Conservation (phyloP, 116 monocot species). For the Phalaenopsis hybrid region DNA sequence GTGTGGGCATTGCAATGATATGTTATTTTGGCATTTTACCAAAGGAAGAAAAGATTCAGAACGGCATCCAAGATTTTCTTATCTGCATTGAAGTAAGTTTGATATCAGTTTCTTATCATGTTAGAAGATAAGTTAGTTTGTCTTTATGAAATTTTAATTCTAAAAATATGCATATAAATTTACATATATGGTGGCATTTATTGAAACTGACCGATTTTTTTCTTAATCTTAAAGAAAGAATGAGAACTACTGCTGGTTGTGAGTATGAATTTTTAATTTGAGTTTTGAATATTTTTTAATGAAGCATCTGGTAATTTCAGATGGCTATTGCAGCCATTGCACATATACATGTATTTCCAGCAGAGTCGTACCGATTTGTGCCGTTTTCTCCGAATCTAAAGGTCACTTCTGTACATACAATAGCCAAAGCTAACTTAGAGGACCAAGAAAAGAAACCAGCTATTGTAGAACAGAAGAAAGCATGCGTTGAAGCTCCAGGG, state of each 20-base stretch:
- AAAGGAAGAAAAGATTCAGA: conserved; percentile 55
- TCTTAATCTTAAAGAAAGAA: not conserved
- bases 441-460: conserved; percentile 20
- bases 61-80: conserved; percentile 71
- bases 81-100: conserved; percentile 50
- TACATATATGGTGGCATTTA: not conserved
- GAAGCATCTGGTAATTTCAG: conserved; percentile 10
- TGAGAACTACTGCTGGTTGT: not conserved
- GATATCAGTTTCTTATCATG: conserved; percentile 1
- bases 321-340: conserved; percentile 58
- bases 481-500: conserved; percentile 56
- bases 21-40: conserved; percentile 70
- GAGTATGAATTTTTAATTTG: not conserved
- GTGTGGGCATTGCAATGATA: conserved; percentile 62
- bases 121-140: not conserved
- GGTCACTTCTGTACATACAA: conserved; percentile 28
- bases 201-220: not conserved
- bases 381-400: conserved; percentile 27
- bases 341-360: conserved; percentile 58
- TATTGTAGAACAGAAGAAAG: conserved; percentile 43
- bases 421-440: conserved; percentile 29
- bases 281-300: not conserved
- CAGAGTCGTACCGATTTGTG: conserved; percentile 39
- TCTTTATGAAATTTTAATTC: not conserved
- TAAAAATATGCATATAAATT: not conserved